Percentiles rank a stretch among this genome's conserved stretches.
phyloP scores from a whole-genome alignment of 495 filamentous ascomycete genomes.

The Massariosphaeria phaeospora region DNA sequence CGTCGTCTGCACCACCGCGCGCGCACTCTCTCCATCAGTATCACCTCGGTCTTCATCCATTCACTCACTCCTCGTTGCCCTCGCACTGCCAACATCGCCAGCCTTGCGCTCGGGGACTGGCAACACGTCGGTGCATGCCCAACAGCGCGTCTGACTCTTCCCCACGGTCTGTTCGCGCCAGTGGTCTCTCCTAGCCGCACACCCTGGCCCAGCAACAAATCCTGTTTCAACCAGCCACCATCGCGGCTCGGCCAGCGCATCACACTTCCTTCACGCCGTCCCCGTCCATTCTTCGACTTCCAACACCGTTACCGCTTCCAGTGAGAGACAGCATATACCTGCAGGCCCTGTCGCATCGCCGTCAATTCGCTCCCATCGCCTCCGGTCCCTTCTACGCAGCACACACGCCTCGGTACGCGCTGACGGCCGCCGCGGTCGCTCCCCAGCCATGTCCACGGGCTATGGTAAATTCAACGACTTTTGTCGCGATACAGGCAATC shows the following conservation, averaged over 20 bases:
- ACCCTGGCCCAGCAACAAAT: too few species aligned
- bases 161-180: too few species aligned
- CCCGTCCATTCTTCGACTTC: neutral
- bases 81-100: too few species aligned
- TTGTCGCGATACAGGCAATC: conserved; percentile 71
- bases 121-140: neutral
- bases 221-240: neutral
- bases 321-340: neutral
- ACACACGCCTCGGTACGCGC: conserved; percentile 8
- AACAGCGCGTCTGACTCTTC: too few species aligned
- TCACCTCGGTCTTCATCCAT: neutral
- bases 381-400: neutral
- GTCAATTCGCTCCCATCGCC: conserved; percentile 2
- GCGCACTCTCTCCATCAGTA: neutral
- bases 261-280: neutral
- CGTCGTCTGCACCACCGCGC: neutral
- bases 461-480: conserved; percentile 62
- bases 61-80: too few species aligned
- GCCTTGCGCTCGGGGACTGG: neutral
- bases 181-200: neutral
- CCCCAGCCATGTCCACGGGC: conserved; percentile 19
- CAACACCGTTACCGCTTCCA: neutral
- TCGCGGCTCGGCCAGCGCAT: neutral
- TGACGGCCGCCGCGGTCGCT: neutral
- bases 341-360: neutral